Conservation (phyloP, 352 stramenopile genomes). For the Phytophthora hybrid region DNA sequence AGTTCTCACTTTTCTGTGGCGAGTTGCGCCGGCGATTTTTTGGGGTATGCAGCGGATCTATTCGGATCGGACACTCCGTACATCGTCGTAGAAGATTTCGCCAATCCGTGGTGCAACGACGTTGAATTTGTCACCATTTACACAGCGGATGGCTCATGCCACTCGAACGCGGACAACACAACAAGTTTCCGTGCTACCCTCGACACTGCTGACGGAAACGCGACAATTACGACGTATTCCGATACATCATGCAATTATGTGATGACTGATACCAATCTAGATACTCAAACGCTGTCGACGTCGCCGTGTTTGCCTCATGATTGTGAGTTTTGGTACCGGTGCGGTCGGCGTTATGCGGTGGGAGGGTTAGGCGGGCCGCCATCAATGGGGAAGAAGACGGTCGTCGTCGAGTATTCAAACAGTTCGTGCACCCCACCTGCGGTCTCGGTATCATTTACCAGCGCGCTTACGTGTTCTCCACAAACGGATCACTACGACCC, state of each 20-base stretch:
- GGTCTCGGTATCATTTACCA: background rate
- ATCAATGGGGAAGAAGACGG: conserved; percentile 14
- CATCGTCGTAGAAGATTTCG: conserved; percentile 13
- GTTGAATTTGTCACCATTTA: conserved; percentile 16
- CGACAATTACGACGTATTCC: conserved; percentile 4
- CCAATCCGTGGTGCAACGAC: conserved; percentile 1
- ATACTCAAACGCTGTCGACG: conserved; percentile 8
- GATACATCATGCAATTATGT: conserved; percentile 3
- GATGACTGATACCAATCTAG: conserved; percentile 4
- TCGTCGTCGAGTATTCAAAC: conserved; percentile 8
- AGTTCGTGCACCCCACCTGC: conserved; percentile 1
- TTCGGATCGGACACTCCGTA: conserved; percentile 18
- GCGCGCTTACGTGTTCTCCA: background rate
- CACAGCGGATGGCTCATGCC: conserved; percentile 13
- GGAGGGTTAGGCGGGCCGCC: conserved; percentile 7
- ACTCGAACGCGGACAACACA: background rate
- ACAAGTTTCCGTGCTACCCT: conserved; percentile 15
- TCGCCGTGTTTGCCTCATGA: conserved; percentile 6
- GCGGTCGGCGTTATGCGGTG: conserved; percentile 2
- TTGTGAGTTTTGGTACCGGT: conserved; percentile 8
- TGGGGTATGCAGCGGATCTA: background rate
- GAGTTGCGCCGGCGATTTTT: background rate
- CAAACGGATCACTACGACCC: conserved; percentile 10
- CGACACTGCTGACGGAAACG: conserved; percentile 7
- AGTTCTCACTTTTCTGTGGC: background rate